phyloP scores from a whole-genome alignment of 2,329 filamentous ascomycete species.

The Coniochaeta sp. region DNA sequence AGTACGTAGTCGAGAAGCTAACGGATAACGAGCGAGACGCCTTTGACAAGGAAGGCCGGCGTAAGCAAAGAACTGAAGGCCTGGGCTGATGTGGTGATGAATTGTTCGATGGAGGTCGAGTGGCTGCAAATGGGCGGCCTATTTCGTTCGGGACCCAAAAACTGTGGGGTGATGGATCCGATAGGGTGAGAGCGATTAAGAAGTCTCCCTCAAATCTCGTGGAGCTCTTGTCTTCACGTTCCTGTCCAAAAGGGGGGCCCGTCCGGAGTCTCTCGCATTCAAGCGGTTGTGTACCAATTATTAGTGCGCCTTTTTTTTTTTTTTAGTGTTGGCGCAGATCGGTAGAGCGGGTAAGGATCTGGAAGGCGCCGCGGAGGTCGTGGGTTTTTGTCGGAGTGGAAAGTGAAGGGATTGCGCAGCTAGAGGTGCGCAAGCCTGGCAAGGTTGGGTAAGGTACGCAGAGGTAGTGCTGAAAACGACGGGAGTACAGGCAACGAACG shows the following conservation, averaged over 20 bases:
- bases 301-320: not conserved
- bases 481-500: not conserved
- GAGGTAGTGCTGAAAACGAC: not conserved
- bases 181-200: not conserved
- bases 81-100: not conserved
- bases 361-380: not conserved
- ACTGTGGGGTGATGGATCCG: not conserved
- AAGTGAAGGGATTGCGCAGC: not conserved
- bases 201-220: not conserved
- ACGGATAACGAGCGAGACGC: conserved; percentile 3
- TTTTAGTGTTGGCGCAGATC: not conserved
- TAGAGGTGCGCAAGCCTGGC: not conserved
- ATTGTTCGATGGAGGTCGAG: not conserved
- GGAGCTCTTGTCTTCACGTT: not conserved
- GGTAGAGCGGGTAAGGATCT: not conserved
- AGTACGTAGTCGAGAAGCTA: not conserved
- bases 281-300: not conserved
- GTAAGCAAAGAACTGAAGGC: not conserved
- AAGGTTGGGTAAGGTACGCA: not conserved
- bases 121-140: not conserved
- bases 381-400: not conserved
- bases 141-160: not conserved
- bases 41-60: conserved; percentile 1
- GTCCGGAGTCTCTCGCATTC: not conserved
- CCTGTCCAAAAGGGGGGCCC: not conserved